phyloP scores from a whole-genome alignment of 345 rosid genomes.

The Schrenkiella parvula region DNA sequence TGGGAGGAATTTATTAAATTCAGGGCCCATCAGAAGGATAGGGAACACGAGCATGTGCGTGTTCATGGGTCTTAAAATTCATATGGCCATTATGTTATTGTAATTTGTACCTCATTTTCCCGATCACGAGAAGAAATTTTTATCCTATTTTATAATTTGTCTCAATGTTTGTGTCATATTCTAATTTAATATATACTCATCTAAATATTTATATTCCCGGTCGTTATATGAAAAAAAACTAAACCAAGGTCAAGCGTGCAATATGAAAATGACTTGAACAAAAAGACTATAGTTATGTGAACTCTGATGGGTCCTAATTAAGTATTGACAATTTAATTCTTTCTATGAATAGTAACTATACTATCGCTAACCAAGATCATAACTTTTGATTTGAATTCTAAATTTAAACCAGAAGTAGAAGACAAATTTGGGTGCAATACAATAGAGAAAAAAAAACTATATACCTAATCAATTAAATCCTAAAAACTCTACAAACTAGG shows the following conservation, averaged over 20 bases:
- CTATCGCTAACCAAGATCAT: neutral
- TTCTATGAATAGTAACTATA: slow-evolving; percentile 1
- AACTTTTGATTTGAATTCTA: neutral
- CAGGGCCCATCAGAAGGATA: slow-evolving; percentile 21
- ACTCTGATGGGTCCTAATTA: neutral
- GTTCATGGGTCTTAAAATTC: slow-evolving; percentile 29
- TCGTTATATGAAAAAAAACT: neutral
- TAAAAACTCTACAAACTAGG: neutral
- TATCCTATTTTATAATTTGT: slow-evolving; percentile 9
- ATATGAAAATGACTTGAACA: slow-evolving; percentile 25
- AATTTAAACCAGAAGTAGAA: neutral
- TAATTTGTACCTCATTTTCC: slow-evolving; percentile 24
- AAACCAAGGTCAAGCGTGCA: slow-evolving; percentile 26
- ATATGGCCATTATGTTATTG: slow-evolving; percentile 26
- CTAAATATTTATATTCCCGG: neutral
- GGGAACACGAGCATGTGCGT: slow-evolving; percentile 39
- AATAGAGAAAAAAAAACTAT: neutral
- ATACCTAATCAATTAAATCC: neutral
- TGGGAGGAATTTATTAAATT: slow-evolving; percentile 31
- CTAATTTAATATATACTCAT: slow-evolving; percentile 5
- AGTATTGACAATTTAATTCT: slow-evolving; percentile 1
- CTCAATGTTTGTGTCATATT: slow-evolving; percentile 26
- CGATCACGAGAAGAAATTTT: slow-evolving; percentile 22
- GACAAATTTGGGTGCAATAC: neutral
- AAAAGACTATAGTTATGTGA: neutral